Evolutionary conservation across 1,139 yeast species (phyloP).

Genomic region (Keqinozyma sinolaborantium): DNA sequence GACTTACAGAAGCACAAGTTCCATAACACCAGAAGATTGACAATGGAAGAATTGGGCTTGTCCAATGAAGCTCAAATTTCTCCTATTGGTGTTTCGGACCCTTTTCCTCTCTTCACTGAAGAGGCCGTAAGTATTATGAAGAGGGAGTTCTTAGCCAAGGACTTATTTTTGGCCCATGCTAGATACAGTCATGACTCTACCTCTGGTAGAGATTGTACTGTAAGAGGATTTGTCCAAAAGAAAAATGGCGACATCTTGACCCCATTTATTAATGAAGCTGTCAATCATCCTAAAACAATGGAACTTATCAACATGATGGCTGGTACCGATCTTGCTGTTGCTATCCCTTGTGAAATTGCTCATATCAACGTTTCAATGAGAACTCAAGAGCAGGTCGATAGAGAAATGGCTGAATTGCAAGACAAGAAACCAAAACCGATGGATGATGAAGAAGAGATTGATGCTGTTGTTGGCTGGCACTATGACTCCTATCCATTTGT

Average conservation of each 20-base stretch:
- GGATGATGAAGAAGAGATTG: conserved; percentile 31
- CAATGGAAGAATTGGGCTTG: conserved; percentile 47
- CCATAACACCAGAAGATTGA: conserved; percentile 36
- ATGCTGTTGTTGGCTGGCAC: conserved; percentile 60
- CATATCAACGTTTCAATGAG: conserved; percentile 47
- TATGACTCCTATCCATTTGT: conserved; percentile 58
- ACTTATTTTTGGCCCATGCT: conserved; percentile 41
- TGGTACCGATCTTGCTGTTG: conserved; percentile 49
- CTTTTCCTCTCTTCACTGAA: conserved; percentile 55
- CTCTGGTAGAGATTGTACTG: conserved; percentile 42
- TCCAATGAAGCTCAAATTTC: conserved; percentile 37
- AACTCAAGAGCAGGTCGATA: conserved; percentile 23
- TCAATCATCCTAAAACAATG: conserved; percentile 54
- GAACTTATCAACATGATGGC: conserved; percentile 50
- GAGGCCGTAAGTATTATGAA: conserved; percentile 57
- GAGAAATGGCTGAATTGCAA: conserved; percentile 8
- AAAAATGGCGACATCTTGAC: conserved; percentile 20
- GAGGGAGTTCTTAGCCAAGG: conserved; percentile 44
- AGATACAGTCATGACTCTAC: conserved; percentile 32
- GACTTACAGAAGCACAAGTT: conserved; percentile 20
- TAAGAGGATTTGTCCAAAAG: conserved; percentile 46
- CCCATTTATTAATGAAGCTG: conserved; percentile 50
- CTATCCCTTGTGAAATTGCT: conserved; percentile 54
- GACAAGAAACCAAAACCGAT: conserved; percentile 10
- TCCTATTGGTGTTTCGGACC: conserved; percentile 51